phyloP scores from a whole-genome alignment of 192 early-diverging fungal genomes.

The Jimgerdemannia lactiflua region DNA sequence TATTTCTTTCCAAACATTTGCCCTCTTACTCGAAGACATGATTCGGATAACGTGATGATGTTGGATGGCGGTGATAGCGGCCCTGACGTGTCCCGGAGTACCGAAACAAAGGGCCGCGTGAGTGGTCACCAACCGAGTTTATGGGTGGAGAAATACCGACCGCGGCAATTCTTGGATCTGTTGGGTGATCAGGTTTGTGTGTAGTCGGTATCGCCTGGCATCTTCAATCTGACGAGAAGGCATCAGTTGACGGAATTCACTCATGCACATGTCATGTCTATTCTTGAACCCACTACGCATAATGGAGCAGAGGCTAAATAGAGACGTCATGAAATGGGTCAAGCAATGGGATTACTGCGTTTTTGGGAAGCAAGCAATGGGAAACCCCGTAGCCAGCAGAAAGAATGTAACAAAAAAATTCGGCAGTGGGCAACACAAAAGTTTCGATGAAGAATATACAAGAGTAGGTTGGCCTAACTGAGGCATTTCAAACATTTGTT shows the following conservation, averaged over 20 bases:
- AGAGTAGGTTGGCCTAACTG: neutral
- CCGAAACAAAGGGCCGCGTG: neutral
- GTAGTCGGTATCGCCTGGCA: neutral
- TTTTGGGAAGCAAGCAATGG: conserved; percentile 50
- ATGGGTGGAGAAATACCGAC: conserved; percentile 94
- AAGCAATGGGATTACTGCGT: conserved; percentile 98
- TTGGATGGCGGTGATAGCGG: conserved; percentile 8
- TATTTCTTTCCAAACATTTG: too few species aligned
- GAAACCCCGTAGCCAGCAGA: neutral
- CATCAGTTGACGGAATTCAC: too few species aligned
- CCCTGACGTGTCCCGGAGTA: conserved; percentile 5
- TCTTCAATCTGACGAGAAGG: neutral
- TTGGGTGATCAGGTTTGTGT: conserved; percentile 78
- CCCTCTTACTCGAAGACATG: too few species aligned
- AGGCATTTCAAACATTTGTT: neutral
- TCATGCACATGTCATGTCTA: too few species aligned
- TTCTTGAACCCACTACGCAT: neutral
- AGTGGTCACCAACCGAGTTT: conserved; percentile 23
- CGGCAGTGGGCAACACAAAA: neutral
- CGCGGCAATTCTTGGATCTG: conserved; percentile 78
- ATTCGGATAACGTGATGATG: neutral
- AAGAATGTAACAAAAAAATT: neutral
- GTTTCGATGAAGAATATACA: neutral
- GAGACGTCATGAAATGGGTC: conserved; percentile 90
- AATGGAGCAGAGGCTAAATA: conserved; percentile 61